Conservation (phyloP, 768 basidiomycete genomes). For the Amanita subjunquillea region DNA sequence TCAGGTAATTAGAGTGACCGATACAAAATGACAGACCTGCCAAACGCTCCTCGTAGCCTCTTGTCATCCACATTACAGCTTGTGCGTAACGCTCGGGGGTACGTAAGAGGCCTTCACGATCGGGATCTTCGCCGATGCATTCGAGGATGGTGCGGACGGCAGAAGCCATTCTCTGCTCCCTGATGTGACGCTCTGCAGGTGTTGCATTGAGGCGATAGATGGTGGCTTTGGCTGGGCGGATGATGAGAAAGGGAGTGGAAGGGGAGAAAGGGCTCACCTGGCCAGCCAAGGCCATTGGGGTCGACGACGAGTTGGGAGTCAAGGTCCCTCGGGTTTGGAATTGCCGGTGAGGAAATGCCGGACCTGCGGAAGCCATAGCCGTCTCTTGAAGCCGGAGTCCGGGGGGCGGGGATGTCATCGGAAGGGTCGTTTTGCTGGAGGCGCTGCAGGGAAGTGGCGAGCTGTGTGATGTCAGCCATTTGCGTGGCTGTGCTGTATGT, state of each 20-base stretch:
- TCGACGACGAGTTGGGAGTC: slow-evolving; percentile 32
- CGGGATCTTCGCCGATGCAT: slow-evolving; percentile 97
- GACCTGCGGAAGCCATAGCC: slow-evolving; percentile 81
- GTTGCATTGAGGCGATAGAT: slow-evolving; percentile 76
- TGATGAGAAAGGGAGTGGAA: not conserved
- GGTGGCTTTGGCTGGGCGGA: slow-evolving; percentile 73
- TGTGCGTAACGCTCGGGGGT: slow-evolving; percentile 96
- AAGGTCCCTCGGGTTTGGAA: slow-evolving; percentile 20
- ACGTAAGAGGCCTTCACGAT: slow-evolving; percentile 82
- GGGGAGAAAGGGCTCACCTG: slow-evolving; percentile 40
- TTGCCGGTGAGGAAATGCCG: slow-evolving; percentile 53
- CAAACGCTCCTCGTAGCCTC: slow-evolving; percentile 93
- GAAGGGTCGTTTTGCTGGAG: slow-evolving; percentile 19
- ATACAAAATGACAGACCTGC: slow-evolving; percentile 42
- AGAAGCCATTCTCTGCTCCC: slow-evolving; percentile 67
- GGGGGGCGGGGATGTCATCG: slow-evolving; percentile 9
- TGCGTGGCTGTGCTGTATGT: slow-evolving; percentile 7
- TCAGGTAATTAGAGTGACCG: slow-evolving; percentile 10
- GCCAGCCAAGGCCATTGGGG: slow-evolving; percentile 85
- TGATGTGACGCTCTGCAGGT: slow-evolving; percentile 54
- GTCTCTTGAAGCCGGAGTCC: slow-evolving; percentile 40
- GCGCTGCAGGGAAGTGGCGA: slow-evolving; percentile 36
- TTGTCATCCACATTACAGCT: slow-evolving; percentile 98
- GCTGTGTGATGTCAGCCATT: slow-evolving; percentile 23
- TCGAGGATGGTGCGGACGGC: slow-evolving; percentile 91